Evolutionary conservation across 139 green algal genomes (phyloP), one percentile per base, ranked within the genome.

Genomic region (Asterochloris sp.): DNA sequence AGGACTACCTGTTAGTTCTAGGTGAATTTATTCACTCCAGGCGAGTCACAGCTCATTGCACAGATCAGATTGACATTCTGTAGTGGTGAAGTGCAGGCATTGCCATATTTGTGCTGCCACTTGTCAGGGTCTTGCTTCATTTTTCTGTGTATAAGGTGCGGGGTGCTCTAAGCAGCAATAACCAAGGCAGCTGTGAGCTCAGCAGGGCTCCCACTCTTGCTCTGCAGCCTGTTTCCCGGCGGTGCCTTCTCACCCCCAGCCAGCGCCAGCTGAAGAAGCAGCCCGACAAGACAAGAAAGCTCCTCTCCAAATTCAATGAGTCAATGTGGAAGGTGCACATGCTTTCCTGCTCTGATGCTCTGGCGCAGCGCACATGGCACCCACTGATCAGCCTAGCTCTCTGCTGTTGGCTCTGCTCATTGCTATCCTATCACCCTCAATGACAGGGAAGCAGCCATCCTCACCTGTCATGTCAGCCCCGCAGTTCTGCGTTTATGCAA

Each of bases 401-500:
- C 38, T 54, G 38, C 38, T 54, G 38, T 54, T 23, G 54, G 11
- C 12, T 78, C 0, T 76, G 69, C 69, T 76, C 15, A 47, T 11
- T 63, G 10, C 17, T 17, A 1, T 79, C 28, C 62, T 24, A 38
- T 60, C 2, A 77, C 1, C 26, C 47, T 16, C 73, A 77, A 13
- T 76, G 71, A 54, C 26, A 23, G n/a, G 26, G 24, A 27, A 28
- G 63, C 16, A 66, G 27, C 10, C 4, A 11, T 38, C 28, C 12
- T 24, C 12, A 14, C 11, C 0, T 14, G 14, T 12, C 11, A 26
- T 78, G 11, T 21, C 4, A 21, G 10, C 2, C 13, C 27, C 77
- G 80, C 83, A 90, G 87, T 38, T 83, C 9, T 38, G 85, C 10
- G 83, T 83, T 28, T 90, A 90, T 67, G 38, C 69, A 14, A 74